A percentile compares a stretch with the other conserved stretches of the same genome.
These are phyloP conservation scores for Penicillium chermesinum DNA, from an alignment of 495 filamentous ascomycete genomes.

Conservation along the genomic window DNA sequence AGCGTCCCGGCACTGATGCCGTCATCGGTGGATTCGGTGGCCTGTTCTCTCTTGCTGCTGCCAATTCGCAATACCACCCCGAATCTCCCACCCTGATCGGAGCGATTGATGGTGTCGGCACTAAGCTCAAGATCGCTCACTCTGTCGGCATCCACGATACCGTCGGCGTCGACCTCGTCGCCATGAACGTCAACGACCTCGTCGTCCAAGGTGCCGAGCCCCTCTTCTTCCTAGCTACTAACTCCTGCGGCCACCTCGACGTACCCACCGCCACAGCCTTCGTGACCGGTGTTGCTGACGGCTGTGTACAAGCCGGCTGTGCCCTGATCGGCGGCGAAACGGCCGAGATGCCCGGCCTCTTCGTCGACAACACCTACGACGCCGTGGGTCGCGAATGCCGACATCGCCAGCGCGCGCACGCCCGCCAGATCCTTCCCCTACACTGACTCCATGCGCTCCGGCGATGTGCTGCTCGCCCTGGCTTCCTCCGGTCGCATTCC, in stretches of 20 bases:
- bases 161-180: slow-evolving; percentile 91
- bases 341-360: slow-evolving; percentile 95
- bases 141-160: slow-evolving; percentile 82
- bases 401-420: slow-evolving; percentile 53
- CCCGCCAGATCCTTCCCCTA: slow-evolving; percentile 61
- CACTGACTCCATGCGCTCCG: slow-evolving; percentile 65
- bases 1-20: slow-evolving; percentile 77
- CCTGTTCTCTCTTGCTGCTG: slow-evolving; percentile 71
- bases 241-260: slow-evolving; percentile 81
- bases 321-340: slow-evolving; percentile 95
- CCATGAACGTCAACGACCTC: slow-evolving; percentile 98
- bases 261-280: slow-evolving; percentile 71
- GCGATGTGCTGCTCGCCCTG: slow-evolving; percentile 81
- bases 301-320: slow-evolving; percentile 75
- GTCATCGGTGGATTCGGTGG: slow-evolving; percentile 95
- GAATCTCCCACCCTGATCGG: slow-evolving; percentile 74
- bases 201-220: slow-evolving; percentile 93
- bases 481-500: slow-evolving; percentile 80
- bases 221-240: slow-evolving; percentile 94
- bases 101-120: slow-evolving; percentile 93
- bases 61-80: slow-evolving; percentile 59
- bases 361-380: slow-evolving; percentile 78
- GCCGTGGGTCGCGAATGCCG: slow-evolving; percentile 83
- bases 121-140: slow-evolving; percentile 92
- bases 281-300: slow-evolving; percentile 78